These are phyloP conservation scores for Beauveria sp. DNA, from an alignment of 2,329 filamentous ascomycete species.

Conservation along the genomic window DNA sequence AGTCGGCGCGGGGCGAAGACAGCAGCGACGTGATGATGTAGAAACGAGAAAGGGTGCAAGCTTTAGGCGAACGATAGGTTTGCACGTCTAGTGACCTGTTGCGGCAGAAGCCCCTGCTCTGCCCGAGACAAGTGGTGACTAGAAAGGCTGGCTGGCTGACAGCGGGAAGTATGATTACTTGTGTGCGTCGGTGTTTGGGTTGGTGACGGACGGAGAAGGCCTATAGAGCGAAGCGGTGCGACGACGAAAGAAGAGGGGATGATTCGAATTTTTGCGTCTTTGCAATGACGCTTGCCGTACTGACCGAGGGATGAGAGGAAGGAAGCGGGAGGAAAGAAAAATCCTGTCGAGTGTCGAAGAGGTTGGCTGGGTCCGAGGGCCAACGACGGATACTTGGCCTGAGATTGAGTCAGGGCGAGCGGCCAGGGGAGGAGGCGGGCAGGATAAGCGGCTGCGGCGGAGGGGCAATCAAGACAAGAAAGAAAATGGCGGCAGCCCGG, in stretches of 20 bases:
- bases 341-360: not conserved
- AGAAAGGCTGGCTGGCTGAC: slow-evolving; percentile 1
- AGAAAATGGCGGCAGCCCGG: slow-evolving; percentile 1
- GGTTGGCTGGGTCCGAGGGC: slow-evolving; percentile 8
- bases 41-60: not conserved
- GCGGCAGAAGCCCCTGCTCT: not conserved
- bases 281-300: slow-evolving; percentile 19
- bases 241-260: not conserved
- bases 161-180: not conserved
- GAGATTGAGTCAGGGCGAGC: slow-evolving; percentile 7
- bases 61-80: not conserved
- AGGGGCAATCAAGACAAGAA: not conserved
- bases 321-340: not conserved
- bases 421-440: slow-evolving; percentile 8
- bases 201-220: not conserved
- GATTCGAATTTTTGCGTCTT: slow-evolving; percentile 8
- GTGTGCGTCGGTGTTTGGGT: slow-evolving; percentile 1
- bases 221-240: slow-evolving; percentile 9
- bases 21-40: slow-evolving; percentile 4
- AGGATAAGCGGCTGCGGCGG: slow-evolving; percentile 1
- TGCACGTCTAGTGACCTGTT: not conserved
- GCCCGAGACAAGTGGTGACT: slow-evolving; percentile 3
- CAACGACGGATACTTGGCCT: slow-evolving; percentile 5
- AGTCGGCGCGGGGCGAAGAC: slow-evolving; percentile 1
- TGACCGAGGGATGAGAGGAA: slow-evolving; percentile 11